Evolutionary conservation across 345 rosid species (phyloP), one percentile per base, ranked within the genome.

Genomic region (Euphorbia lathyris): DNA sequence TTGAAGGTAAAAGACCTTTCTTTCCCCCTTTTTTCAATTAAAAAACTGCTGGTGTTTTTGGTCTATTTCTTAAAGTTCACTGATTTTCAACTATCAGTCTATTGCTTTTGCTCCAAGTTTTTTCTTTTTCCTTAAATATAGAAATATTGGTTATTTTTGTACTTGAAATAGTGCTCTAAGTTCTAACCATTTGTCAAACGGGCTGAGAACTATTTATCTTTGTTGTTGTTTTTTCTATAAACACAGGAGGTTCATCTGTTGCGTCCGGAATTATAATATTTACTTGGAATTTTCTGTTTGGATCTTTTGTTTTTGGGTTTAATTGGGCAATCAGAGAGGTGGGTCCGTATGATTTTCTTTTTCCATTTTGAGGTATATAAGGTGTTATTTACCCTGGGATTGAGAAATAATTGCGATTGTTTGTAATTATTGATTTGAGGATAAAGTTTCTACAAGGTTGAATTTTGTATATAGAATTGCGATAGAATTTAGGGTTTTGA

Each of bases 21-120:
- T 5, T 48, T 57, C 9, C 27, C 14, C 26, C 8, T 19, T 51
- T 7, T 4, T 51, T 67, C 66, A 59, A 55, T 25, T 65, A 29
- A 48, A 47, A 60, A 25, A 63, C 6, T 20, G 23, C 25, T 51
- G 23, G 57, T 20, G 8, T 59, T 59, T 30, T 59, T 42, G 63
- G 42, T 59, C 4, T 27, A 62, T 58, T 48, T 23, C 58, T 3
- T 26, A 5, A 32, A 25, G 9, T 25, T 5, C 1, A 36, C 40
- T 23, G 51, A 23, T 67, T 48, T 0, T 50, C n/a, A 17, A 50
- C 36, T 34, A 56, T 14, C 48, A 26, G 22, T 27, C 0, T 47
- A 27, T 73, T 72, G 64, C 74, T 68, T 68, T 40, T 3, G 27
- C 76, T 65, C 70, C 66, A 73, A 73, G 76, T 75, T 74, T 65